Percentiles rank a stretch among this genome's conserved stretches.
phyloP scores from a whole-genome alignment of 495 filamentous ascomycete genomes.

The Xylaria cubensis region DNA sequence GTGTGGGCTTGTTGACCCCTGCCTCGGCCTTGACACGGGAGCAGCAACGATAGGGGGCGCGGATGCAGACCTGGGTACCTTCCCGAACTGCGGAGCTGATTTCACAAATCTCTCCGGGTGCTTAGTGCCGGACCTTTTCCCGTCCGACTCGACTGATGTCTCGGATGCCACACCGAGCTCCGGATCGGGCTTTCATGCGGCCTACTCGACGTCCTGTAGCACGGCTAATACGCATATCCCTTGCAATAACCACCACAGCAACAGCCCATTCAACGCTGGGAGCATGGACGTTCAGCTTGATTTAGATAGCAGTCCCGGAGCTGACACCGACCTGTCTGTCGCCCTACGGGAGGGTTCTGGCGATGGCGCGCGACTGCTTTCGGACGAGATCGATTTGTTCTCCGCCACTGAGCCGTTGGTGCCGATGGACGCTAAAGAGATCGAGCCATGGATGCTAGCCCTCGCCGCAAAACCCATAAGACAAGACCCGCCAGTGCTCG shows the following conservation, averaged over 20 bases:
- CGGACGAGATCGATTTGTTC: neutral
- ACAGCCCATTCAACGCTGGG: neutral
- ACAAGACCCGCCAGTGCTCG: neutral
- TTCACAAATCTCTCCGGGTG: conserved; percentile 6
- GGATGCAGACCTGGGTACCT: neutral
- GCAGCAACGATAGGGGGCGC: neutral
- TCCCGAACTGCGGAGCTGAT: conserved; percentile 6
- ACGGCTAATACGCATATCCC: neutral
- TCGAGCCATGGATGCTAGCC: conserved; percentile 8
- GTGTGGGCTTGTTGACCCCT: neutral
- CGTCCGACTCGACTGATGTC: neutral
- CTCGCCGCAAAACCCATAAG: neutral
- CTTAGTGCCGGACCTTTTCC: neutral
- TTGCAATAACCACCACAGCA: neutral
- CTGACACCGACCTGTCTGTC: neutral
- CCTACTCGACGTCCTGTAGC: conserved; percentile 2
- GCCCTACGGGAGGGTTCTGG: neutral
- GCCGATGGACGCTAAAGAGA: neutral
- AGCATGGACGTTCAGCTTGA: conserved; percentile 11
- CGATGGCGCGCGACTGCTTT: neutral
- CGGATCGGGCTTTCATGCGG: neutral
- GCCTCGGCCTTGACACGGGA: neutral
- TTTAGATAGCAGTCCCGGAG: conserved; percentile 4
- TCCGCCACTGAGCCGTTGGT: neutral
- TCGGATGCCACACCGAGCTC: conserved; percentile 5